Percentiles rank a stretch among this genome's conserved stretches.
Evolutionary conservation across 2,329 filamentous ascomycete genomes (phyloP).

Genomic region (Aspergillus sp.): DNA sequence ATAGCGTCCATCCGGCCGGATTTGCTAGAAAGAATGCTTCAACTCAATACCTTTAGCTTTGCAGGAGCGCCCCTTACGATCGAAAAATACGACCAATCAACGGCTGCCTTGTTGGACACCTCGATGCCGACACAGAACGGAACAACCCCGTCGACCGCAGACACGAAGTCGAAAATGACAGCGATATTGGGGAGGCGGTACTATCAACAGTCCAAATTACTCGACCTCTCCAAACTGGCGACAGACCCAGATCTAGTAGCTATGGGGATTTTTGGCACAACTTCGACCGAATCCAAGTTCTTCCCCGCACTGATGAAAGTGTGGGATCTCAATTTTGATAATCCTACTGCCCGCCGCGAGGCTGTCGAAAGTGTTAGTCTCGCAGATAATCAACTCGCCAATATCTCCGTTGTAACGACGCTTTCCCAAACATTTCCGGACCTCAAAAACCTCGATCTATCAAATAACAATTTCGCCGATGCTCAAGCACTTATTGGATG

Average conservation of each 20-base stretch:
- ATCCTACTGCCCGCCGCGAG: conserved; percentile 68
- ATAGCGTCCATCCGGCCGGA: conserved; percentile 66
- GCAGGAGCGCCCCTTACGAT: conserved; percentile 62
- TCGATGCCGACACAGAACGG: conserved; percentile 28
- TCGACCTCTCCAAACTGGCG: conserved; percentile 78
- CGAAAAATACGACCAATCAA: conserved; percentile 46
- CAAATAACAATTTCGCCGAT: conserved; percentile 73
- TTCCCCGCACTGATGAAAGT: conserved; percentile 91
- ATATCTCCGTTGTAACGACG: conserved; percentile 69
- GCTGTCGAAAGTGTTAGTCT: conserved; percentile 81
- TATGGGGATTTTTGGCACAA: conserved; percentile 73
- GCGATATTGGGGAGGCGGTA: conserved; percentile 75
- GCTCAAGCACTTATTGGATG: conserved; percentile 70
- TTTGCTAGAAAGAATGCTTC: conserved; percentile 63
- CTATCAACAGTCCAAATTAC: conserved; percentile 66
- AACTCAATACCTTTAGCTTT: conserved; percentile 68
- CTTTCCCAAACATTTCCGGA: conserved; percentile 80
- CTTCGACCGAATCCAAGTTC: conserved; percentile 75
- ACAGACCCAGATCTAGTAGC: conserved; percentile 69
- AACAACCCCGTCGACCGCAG: conserved; percentile 51
- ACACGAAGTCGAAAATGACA: conserved; percentile 68
- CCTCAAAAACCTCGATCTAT: conserved; percentile 84
- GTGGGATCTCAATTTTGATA: conserved; percentile 75
- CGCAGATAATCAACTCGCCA: conserved; percentile 73
- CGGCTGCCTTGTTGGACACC: conserved; percentile 22